Base-by-base conservation (phyloP, 2,329 filamentous ascomycete genomes). In the Lasiodiplodia citricola region DNA sequence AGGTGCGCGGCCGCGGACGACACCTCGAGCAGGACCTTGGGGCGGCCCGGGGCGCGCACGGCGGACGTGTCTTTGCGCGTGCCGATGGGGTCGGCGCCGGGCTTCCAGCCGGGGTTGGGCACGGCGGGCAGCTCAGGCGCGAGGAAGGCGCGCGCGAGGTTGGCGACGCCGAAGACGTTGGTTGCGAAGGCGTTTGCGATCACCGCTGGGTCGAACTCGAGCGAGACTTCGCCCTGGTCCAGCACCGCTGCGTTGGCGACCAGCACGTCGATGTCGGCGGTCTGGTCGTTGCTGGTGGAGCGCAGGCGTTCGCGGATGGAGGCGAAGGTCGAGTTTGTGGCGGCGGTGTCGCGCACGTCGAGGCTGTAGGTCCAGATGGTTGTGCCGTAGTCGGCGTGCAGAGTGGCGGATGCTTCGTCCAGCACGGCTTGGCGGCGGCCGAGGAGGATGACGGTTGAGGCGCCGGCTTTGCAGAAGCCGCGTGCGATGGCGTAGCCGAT, bases 381-480 rank as follows among this genome's bases (percentile, higher is more conserved):
- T 18, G 55, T 38, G 10, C 51, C 60, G 21, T 28, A 3, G 3
- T n/a, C 28, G 44, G 41, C 41, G 25, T 37, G 63, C 16, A 66
- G 50, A 0, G 4, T 21, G 4, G 13, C 21, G 1, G 54, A n/a
- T 11, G 63, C 64, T 2, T 72, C 69, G 1, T 78, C 69, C 18
- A 83, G 75, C 1, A 73, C 73, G 6, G 73, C 71, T 0, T 71
- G 41, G 2, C 78, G 79, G 7, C 83, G 82, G 8, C 78, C 81
- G 0, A 80, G 68, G 50, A 87, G 74, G 11, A 81, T 77, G 31
- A 85, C 74, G 1, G 71, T 74, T 2, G 75, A 65, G 8, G 82
- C 81, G 0, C 77, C 76, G 0, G 84, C 85, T 1, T 73, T 68
- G 11, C 79, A 77, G 71, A 85, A 79, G 7, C 71, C 69, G n/a